Conservation (phyloP, 345 rosid species). For the Cardiospermum halicacabum region DNA sequence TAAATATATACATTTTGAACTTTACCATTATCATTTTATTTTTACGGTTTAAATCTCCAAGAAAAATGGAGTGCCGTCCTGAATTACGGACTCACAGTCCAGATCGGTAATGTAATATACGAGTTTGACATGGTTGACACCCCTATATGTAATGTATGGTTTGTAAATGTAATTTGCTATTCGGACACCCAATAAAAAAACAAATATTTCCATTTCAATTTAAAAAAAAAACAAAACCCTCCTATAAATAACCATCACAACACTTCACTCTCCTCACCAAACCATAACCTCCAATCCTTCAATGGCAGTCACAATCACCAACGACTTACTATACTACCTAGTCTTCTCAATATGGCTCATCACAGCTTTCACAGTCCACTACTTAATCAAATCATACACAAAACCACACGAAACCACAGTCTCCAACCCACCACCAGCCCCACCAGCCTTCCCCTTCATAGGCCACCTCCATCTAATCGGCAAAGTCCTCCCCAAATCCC, state of each 20-base stretch:
- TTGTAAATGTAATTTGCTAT: too few relatives aligned
- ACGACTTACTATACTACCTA: conserved; percentile 5
- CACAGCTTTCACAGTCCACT: conserved; percentile 19
- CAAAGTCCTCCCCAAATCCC: conserved; percentile 32
- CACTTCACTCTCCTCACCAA: not conserved
- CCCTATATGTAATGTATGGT: too few relatives aligned
- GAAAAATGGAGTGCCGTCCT: too few relatives aligned
- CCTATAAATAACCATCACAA: not conserved
- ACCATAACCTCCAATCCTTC: not conserved
- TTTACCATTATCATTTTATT: too few relatives aligned
- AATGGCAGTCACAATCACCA: conserved; percentile 8
- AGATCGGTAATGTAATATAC: too few relatives aligned
- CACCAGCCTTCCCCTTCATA: conserved; percentile 41
- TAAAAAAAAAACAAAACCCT: not conserved
- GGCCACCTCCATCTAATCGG: conserved; percentile 48
- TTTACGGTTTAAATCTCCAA: too few relatives aligned
- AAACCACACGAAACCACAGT: not conserved
- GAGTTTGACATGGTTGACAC: too few relatives aligned
- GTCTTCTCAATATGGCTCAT: conserved; percentile 26
- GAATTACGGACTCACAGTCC: too few relatives aligned
- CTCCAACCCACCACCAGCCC: conserved; percentile 33
- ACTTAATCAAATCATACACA: conserved; percentile 11
- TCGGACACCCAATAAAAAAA: too few relatives aligned
- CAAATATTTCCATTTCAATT: too few relatives aligned
- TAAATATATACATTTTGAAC: too few relatives aligned